Base-by-base conservation (phyloP, 1,284 basidiomycete species). In the Boletus semigastroideus region DNA sequence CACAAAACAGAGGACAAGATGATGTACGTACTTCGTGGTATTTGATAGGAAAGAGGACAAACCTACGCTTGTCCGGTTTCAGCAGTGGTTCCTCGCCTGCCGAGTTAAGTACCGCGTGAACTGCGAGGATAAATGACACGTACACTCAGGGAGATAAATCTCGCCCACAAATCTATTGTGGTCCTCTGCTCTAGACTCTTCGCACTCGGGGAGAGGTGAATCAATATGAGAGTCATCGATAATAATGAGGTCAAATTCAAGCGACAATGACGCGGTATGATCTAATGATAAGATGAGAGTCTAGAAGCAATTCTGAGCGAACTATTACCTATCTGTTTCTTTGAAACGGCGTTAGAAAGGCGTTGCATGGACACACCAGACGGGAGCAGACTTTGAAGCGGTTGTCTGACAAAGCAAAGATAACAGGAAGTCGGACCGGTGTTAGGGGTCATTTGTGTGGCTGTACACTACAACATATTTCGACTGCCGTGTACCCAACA, bases 31-130 rank as follows among this genome's bases (percentile, higher is more conserved):
- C 92, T 78, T 96, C 93, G 57, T 88, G 81, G 69, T 93, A 94
- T 72, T 94, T 88, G 67, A 97, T 96, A 19, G 94, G 94, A 76
- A 94, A 96, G 22, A 96, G 79, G n/a, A 95, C 92, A 65, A 96
- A 95, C 17, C 91, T 87, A 55, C 83, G 82, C 60, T 77, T 82
- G 20, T 88, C 87, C 67, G 89, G 86, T 61, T 84, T 86, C 41
- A 94, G 78, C 9, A 95, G 75, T 38, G 92, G 92, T 67, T 95
- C 92, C 60, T 91, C 85, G 46, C 74, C 86, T 86, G 56, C 45
- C 42, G 17, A 41, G 30, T 6, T 14, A 22, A 22, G 22, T 48
- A 49, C 17, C 2, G n/a, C 5, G 10, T 52, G 25, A 53, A 28
- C 14, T 3, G 27, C 16, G 25, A 31, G 22, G 13, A 25, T 19